These are phyloP conservation scores for Anthracocystis setariae DNA, from an alignment of 1,284 basidiomycete species.

Conservation along the genomic window DNA sequence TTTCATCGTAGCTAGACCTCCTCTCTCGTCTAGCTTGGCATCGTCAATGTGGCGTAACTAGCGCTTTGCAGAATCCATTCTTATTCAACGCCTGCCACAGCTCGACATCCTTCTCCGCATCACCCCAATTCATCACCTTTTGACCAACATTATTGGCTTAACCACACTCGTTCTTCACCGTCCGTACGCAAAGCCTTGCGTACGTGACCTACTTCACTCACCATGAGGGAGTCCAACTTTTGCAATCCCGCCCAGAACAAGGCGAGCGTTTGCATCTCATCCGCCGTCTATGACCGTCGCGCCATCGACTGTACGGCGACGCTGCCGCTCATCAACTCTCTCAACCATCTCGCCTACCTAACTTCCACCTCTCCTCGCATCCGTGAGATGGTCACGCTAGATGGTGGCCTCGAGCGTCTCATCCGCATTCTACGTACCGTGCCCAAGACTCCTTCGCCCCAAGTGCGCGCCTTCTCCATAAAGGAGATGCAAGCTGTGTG, in stretches of 20 bases:
- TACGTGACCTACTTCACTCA: constrained; percentile 23
- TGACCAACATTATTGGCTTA: constrained; percentile 1
- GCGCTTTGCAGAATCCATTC: too few relatives aligned
- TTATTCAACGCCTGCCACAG: too few relatives aligned
- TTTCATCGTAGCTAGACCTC: too few relatives aligned
- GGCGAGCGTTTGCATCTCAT: constrained; percentile 92
- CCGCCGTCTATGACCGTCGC: constrained; percentile 91
- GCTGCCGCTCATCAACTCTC: constrained; percentile 92
- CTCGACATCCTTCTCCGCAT: not conserved
- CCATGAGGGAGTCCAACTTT: constrained; percentile 96
- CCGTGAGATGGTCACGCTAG: constrained; percentile 96
- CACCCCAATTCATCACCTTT: not conserved
- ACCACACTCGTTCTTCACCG: not conserved
- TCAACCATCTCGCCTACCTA: constrained; percentile 95
- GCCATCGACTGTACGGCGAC: constrained; percentile 92
- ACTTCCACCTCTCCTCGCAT: constrained; percentile 97
- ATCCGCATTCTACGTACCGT: constrained; percentile 76
- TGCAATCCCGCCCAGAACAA: constrained; percentile 93
- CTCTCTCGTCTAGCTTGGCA: too few relatives aligned
- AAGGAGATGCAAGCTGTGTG: constrained; percentile 65
- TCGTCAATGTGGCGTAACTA: too few relatives aligned
- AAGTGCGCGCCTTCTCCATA: constrained; percentile 38
- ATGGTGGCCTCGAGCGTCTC: constrained; percentile 94
- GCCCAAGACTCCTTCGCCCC: constrained; percentile 40
- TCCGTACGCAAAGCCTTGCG: constrained; percentile 24